These are phyloP conservation scores for Auriscalpium vulgare DNA, from an alignment of 768 basidiomycete genomes.

Conservation along the genomic window DNA sequence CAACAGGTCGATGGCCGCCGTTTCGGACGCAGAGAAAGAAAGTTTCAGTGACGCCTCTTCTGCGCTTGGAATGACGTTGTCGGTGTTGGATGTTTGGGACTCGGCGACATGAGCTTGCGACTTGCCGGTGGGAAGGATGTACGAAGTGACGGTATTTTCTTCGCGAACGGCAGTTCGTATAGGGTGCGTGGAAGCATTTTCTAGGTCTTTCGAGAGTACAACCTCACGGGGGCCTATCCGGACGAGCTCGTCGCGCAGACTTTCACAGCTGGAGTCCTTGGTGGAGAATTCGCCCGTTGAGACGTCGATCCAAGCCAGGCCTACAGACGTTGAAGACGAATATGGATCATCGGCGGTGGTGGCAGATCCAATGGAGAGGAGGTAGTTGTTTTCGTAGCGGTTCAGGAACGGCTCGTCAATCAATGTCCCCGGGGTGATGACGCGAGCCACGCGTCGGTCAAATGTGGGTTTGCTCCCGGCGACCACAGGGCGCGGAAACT, in stretches of 20 bases:
- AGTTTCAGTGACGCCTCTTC: neutral
- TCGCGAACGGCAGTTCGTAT: slow-evolving; percentile 43
- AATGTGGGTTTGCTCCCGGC: slow-evolving; percentile 51
- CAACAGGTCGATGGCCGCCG: slow-evolving; percentile 50
- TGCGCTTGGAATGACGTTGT: slow-evolving; percentile 7
- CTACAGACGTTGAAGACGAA: slow-evolving; percentile 24
- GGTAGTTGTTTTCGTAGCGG: slow-evolving; percentile 82
- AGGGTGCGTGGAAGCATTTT: slow-evolving; percentile 32
- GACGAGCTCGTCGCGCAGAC: slow-evolving; percentile 72
- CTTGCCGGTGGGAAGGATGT: slow-evolving; percentile 18
- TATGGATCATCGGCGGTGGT: neutral
- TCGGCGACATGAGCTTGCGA: neutral
- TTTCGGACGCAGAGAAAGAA: slow-evolving; percentile 34
- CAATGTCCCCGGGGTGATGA: slow-evolving; percentile 90
- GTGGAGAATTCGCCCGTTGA: slow-evolving; percentile 93
- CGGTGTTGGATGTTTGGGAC: slow-evolving; percentile 8
- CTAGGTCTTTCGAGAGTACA: slow-evolving; percentile 46
- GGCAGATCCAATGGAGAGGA: slow-evolving; percentile 52
- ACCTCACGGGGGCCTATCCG: slow-evolving; percentile 80
- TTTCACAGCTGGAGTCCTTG: slow-evolving; percentile 44
- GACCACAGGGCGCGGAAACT: slow-evolving; percentile 51
- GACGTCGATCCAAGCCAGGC: slow-evolving; percentile 90
- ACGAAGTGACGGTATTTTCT: slow-evolving; percentile 50
- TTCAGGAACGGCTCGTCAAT: slow-evolving; percentile 87
- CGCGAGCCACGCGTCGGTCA: slow-evolving; percentile 74